phyloP scores from a whole-genome alignment of 306 rosid species.

The Cajanus cajan region DNA sequence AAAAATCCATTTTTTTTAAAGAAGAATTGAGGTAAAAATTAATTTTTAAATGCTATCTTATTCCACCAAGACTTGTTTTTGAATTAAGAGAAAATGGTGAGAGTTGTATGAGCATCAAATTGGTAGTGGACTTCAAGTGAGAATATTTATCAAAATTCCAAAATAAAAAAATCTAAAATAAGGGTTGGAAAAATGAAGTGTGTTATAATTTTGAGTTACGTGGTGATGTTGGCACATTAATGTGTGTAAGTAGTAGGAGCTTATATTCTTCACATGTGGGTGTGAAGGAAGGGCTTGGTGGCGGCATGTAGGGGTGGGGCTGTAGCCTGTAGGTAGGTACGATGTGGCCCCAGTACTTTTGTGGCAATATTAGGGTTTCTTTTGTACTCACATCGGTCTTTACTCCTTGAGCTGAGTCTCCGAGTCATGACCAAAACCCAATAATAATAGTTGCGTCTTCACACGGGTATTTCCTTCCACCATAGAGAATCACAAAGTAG shows the following conservation, averaged over 20 bases:
- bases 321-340: constrained; percentile 12
- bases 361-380: constrained; percentile 33
- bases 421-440: constrained; percentile 27
- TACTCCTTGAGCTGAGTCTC: constrained; percentile 15
- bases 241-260: background rate
- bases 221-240: constrained; percentile 24
- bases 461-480: constrained; percentile 31
- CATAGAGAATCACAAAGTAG: constrained; percentile 20
- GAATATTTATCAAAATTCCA: no score
- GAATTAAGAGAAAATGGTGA: no score
- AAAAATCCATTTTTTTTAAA: no score
- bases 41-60: no score
- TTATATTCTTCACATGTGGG: constrained; percentile 18
- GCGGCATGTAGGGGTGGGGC: constrained; percentile 34
- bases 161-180: background rate
- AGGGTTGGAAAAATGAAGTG: background rate
- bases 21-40: no score
- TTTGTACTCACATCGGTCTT: constrained; percentile 14
- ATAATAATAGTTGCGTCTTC: constrained; percentile 39
- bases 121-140: no score
- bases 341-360: constrained; percentile 35
- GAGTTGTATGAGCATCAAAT: no score
- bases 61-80: no score
- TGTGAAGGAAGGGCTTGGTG: constrained; percentile 17
- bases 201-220: constrained; percentile 12